Percentiles rank a stretch among this genome's conserved stretches.
Evolutionary conservation across 2,329 filamentous ascomycete genomes (phyloP).

Genomic region (Aplosporella prunicola): DNA sequence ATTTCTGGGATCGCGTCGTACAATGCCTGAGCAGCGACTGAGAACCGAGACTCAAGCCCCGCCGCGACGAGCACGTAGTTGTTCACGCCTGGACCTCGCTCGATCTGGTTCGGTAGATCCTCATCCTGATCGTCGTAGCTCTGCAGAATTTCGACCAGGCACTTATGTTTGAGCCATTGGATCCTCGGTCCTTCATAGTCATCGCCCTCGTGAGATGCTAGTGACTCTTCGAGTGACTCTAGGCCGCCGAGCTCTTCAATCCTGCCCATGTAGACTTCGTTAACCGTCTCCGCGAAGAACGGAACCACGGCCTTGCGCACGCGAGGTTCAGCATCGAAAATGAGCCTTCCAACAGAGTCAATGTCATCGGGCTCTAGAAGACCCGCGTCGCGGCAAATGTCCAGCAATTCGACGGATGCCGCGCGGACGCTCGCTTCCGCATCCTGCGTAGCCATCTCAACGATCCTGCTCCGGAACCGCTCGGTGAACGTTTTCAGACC

Average conservation of each 20-base stretch:
- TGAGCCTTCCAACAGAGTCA: conserved; percentile 73
- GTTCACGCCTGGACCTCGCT: conserved; percentile 30
- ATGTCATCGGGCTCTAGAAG: conserved; percentile 87
- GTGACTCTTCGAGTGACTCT: conserved; percentile 64
- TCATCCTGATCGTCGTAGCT: conserved; percentile 66
- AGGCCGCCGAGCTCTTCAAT: conserved; percentile 77
- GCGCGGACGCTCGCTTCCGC: conserved; percentile 72
- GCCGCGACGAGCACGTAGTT: conserved; percentile 49
- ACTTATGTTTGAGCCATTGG: conserved; percentile 89
- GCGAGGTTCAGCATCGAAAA: conserved; percentile 77
- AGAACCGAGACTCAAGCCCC: conserved; percentile 69
- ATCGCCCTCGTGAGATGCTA: conserved; percentile 62
- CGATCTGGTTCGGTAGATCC: conserved; percentile 43
- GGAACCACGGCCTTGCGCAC: conserved; percentile 81
- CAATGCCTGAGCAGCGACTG: conserved; percentile 74
- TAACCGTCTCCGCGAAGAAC: conserved; percentile 84
- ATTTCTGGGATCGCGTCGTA: conserved; percentile 76
- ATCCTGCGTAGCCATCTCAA: conserved; percentile 88
- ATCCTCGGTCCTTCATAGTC: conserved; percentile 66
- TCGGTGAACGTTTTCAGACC: conserved; percentile 85
- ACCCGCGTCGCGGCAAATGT: conserved; percentile 71
- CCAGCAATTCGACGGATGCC: conserved; percentile 69
- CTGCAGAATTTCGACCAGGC: conserved; percentile 71
- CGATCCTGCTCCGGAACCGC: conserved; percentile 72
- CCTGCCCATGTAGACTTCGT: conserved; percentile 69